Evolutionary conservation across 768 basidiomycete species (phyloP), one percentile per base, ranked within the genome.

Genomic region (Arthromyces matolae): DNA sequence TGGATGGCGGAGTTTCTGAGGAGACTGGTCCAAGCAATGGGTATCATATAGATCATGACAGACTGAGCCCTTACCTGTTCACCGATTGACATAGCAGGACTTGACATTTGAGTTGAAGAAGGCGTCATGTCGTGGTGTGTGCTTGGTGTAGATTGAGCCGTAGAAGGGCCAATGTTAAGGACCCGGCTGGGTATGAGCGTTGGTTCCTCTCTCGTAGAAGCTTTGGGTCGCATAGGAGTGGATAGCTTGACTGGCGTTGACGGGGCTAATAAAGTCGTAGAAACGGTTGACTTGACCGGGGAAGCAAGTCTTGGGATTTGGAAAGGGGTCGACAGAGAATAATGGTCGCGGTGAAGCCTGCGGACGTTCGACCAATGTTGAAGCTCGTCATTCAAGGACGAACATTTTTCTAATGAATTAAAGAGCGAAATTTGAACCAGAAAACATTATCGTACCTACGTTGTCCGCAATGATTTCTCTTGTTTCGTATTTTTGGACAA

Each of bases 1-100:
- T 1, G 88, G 89, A 62, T 90, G 87, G 36, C 86, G 83, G 36
- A 90, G 68, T 58, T 78, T 81, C 4, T 71, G 64, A 9, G 70
- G 67, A 16, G 70, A 63, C 61, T 69, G 14, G 42, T 25, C 22
- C 34, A 43, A 41, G 18, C 7, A 24, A 22, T 25, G 2, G 22
- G 24, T 14, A 32, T n/a, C 10, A 47, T 19, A 5, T 46, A 9
- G 9, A 20, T 37, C 25, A 14, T 43, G 34, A 16, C 47, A 44
- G 31, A 44, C 4, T 18, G 24, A 32, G 40, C n/a, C n/a, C 27
- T 8, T 22, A 55, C 42, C 8, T 39, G 54, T 23, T 45, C 16
- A 36, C 27, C 45, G 41, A 46, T 50, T 27, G 55, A 49, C 51
- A 55, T 68, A 1, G 56, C 42, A 5, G 71, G 69, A 44, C 64